These are phyloP conservation scores for Chaetoceros tenuissimus DNA, from an alignment of 108 stramenopile genomes.

Conservation along the genomic window DNA sequence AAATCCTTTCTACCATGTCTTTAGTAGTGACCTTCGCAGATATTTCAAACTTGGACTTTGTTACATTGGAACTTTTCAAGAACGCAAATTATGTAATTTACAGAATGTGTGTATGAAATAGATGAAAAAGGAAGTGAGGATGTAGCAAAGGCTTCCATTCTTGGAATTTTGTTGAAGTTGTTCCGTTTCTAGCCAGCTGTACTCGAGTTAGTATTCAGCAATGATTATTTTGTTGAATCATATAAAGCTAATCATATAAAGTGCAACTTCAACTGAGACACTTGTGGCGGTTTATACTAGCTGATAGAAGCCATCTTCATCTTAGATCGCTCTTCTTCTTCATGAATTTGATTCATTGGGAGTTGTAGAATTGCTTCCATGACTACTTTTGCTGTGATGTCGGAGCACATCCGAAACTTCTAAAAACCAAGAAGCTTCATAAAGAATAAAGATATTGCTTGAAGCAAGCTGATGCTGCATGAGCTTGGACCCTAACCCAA, in stretches of 20 bases:
- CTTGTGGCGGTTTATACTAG: conserved; percentile 61
- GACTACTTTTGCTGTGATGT: conserved; percentile 59
- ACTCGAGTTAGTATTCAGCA: conserved; percentile 63
- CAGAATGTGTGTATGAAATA: conserved; percentile 79
- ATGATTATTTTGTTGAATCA: conserved; percentile 73
- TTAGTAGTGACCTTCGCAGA: conserved; percentile 33
- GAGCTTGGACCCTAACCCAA: conserved; percentile 52
- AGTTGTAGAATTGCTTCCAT: conserved; percentile 58
- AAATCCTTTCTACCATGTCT: conserved; percentile 41
- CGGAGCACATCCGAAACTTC: conserved; percentile 35
- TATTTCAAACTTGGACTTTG: conserved; percentile 39
- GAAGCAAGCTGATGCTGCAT: conserved; percentile 49
- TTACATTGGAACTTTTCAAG: conserved; percentile 20
- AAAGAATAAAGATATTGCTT: conserved; percentile 43
- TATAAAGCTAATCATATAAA: too few species aligned
- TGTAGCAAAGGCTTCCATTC: conserved; percentile 50
- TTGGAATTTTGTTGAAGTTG: conserved; percentile 12
- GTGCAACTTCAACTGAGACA: conserved; percentile 64
- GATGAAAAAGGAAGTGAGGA: conserved; percentile 59
- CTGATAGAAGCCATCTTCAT: conserved; percentile 15
- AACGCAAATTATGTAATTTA: conserved; percentile 37
- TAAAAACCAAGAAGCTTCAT: conserved; percentile 75
- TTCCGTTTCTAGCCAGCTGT: conserved; percentile 66
- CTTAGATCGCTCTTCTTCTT: conserved; percentile 55
- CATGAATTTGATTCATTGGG: conserved; percentile 74